Evolutionary conservation across 768 basidiomycete species (phyloP).

Genomic region (Russula griseocarnosa): DNA sequence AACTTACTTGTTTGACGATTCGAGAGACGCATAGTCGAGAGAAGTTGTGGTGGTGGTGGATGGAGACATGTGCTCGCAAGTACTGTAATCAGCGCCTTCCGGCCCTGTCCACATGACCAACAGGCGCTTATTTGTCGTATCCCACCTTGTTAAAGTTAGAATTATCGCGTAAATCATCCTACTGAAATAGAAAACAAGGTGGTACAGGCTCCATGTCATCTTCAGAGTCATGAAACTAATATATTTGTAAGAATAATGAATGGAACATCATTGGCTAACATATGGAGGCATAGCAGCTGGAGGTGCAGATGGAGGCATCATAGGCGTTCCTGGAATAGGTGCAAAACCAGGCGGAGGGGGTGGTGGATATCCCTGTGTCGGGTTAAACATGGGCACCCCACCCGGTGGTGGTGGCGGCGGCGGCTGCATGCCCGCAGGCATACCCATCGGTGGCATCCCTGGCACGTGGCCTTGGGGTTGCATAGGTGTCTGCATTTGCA

Average conservation of each 20-base stretch:
- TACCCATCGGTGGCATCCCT: constrained; percentile 31
- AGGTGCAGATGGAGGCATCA: constrained; percentile 43
- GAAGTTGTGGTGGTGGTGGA: not conserved
- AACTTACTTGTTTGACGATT: constrained; percentile 16
- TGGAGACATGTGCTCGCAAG: constrained; percentile 5
- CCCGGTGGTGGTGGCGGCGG: constrained; percentile 30
- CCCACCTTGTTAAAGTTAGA: not conserved
- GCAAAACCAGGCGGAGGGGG: constrained; percentile 67
- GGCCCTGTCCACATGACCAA: not conserved
- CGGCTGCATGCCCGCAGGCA: constrained; percentile 12
- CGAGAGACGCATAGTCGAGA: constrained; percentile 19
- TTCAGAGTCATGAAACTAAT: not conserved
- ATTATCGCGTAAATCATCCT: not conserved
- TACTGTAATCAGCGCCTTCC: not conserved
- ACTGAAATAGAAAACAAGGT: not conserved
- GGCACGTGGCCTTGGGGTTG: constrained; percentile 41
- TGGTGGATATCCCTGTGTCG: constrained; percentile 49
- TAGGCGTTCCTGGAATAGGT: constrained; percentile 38
- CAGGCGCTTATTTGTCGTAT: not conserved
- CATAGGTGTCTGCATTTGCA: constrained; percentile 39
- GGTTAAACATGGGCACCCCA: constrained; percentile 46
- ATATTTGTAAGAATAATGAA: constrained; percentile 11
- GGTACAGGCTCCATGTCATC: not conserved
- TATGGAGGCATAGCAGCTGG: constrained; percentile 12
- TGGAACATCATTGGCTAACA: constrained; percentile 16